Evolutionary conservation across 1,284 basidiomycete genomes (phyloP).

Genomic region (Crucibulum cyathiforme): DNA sequence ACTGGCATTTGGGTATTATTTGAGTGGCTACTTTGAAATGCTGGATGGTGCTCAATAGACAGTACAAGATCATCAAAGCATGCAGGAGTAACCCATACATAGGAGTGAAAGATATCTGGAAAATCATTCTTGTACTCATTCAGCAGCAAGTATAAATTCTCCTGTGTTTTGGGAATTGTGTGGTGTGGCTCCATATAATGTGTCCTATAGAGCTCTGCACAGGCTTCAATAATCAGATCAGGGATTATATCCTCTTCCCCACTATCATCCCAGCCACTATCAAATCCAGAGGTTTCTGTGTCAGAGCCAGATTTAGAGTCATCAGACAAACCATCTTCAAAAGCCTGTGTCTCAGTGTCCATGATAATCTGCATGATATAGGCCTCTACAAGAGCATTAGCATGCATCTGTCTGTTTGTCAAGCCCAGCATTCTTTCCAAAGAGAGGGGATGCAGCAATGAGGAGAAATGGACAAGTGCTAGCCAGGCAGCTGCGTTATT

Average conservation of each 20-base stretch:
- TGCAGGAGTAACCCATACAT: conserved; percentile 24
- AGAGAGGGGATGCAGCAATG: not conserved
- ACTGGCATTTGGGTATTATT: conserved; percentile 34
- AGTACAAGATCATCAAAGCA: conserved; percentile 29
- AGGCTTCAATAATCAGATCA: not conserved
- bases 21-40: conserved; percentile 36
- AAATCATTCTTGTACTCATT: not conserved
- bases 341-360: not conserved
- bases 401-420: not conserved
- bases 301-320: not conserved
- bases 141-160: not conserved
- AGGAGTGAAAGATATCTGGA: conserved; percentile 1
- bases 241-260: not conserved
- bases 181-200: not conserved
- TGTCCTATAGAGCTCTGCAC: not conserved
- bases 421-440: not conserved
- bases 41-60: conserved; percentile 16
- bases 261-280: not conserved
- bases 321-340: not conserved
- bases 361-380: not conserved
- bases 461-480: not conserved
- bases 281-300: not conserved
- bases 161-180: not conserved
- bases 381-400: not conserved
- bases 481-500: too few species aligned